Base-by-base conservation (phyloP, 805 yeast genomes). In the Helenozyma baotianmanensis region DNA sequence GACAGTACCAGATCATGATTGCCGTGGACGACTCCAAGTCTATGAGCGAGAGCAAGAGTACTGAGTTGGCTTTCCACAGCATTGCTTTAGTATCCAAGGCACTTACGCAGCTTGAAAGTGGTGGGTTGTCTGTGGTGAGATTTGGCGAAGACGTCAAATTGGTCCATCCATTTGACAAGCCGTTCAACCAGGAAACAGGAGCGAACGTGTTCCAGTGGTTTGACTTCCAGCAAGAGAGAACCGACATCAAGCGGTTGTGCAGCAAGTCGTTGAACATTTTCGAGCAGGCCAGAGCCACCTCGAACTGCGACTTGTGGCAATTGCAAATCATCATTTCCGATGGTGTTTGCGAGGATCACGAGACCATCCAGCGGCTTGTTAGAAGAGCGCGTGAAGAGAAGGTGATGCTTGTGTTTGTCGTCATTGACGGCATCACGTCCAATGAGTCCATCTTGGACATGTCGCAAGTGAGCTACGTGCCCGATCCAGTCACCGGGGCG, bases 11-110 rank as follows among this genome's bases (percentile, higher is more conserved):
- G 65, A 85, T 92, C 42, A 85, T 94, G 96, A 83, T 92, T 45
- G 89, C 98, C 1, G 83, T 92, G 29, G 99, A 92, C 64, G 96
- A 92, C 56, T 92, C 98, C 19, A 88, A 86, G 58, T 90, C 97
- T 1, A 92, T 92, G 99, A 78, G 89, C 36, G 97, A 90, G 58
- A 82, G 96, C 15, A 78, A 82, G 45, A 80, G 94, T 23, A 90
- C 87, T 12, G 87, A 85, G 45, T 70, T 92, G 38, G 97, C 99
- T 0, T 88, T 88, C 74, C 90, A 92, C 51, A 82, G 95, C 54
- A 84, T 92, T 51, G 90, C 97, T 6, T 70, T 92, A 27, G 97
- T 92, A 2, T 80, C 96, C 3, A 89, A 87, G 57, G 96, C 98
- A 0, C 72, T 92, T 42, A 83, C 96, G 0, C 96, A 88, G 54